A percentile compares a stretch with the other conserved stretches of the same genome.
These are phyloP conservation scores for Starmera dryadoides DNA, from an alignment of 805 yeast species.

Conservation along the genomic window DNA sequence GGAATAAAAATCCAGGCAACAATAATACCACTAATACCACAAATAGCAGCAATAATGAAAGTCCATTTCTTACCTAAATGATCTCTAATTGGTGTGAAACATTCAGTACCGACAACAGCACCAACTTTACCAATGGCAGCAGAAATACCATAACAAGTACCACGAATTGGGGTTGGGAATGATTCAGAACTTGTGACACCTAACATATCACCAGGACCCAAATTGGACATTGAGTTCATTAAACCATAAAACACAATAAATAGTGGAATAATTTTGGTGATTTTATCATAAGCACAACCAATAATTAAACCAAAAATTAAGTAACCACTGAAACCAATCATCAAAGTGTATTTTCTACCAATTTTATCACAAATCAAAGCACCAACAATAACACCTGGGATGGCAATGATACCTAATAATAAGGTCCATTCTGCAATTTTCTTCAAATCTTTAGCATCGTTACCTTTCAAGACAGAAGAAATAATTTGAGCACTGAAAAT, in stretches of 20 bases:
- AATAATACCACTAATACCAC: slow-evolving; percentile 21
- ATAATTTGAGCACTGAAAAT: slow-evolving; percentile 45
- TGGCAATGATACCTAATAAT: slow-evolving; percentile 5
- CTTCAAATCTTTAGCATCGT: slow-evolving; percentile 24
- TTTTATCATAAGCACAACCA: slow-evolving; percentile 30
- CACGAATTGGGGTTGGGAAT: slow-evolving; percentile 43
- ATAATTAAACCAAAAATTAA: slow-evolving; percentile 40
- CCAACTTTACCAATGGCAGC: slow-evolving; percentile 48
- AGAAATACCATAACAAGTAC: slow-evolving; percentile 38
- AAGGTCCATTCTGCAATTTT: slow-evolving; percentile 8
- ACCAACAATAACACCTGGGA: slow-evolving; percentile 4
- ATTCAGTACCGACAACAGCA: slow-evolving; percentile 42
- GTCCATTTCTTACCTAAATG: slow-evolving; percentile 38
- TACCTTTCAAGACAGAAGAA: slow-evolving; percentile 38
- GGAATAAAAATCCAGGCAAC: slow-evolving; percentile 34
- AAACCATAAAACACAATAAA: slow-evolving; percentile 40
- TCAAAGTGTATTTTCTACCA: slow-evolving; percentile 4
- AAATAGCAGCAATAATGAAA: slow-evolving; percentile 38
- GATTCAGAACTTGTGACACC: slow-evolving; percentile 38
- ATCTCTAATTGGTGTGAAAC: slow-evolving; percentile 37
- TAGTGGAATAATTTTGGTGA: slow-evolving; percentile 21
- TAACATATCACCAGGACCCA: slow-evolving; percentile 42
- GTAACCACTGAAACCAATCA: slow-evolving; percentile 4
- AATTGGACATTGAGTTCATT: slow-evolving; percentile 35
- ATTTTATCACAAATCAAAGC: slow-evolving; percentile 1